A percentile compares a stretch with the other conserved stretches of the same genome.
Evolutionary conservation across 2,329 filamentous ascomycete species (phyloP).

Genomic region (Microcyclospora pomicola): DNA sequence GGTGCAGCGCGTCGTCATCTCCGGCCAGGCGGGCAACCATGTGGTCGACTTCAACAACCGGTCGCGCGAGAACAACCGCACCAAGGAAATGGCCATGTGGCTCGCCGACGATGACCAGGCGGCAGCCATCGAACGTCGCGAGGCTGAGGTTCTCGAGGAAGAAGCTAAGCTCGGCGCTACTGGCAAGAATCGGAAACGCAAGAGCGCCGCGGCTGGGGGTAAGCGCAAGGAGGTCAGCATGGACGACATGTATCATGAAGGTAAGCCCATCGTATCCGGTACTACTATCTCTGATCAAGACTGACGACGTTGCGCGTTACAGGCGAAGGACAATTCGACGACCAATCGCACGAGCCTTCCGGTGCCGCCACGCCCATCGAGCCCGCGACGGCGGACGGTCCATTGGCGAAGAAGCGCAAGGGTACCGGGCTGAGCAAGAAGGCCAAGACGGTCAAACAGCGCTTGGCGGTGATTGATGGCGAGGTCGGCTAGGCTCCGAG

Average conservation of each 20-base stretch:
- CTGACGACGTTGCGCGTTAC: slow-evolving; percentile 11
- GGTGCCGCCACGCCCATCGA: slow-evolving; percentile 62
- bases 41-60: slow-evolving; percentile 89
- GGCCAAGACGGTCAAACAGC: slow-evolving; percentile 38
- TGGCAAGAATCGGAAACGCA: slow-evolving; percentile 42
- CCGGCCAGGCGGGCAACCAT: slow-evolving; percentile 60
- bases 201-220: slow-evolving; percentile 27
- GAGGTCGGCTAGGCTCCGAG: slow-evolving; percentile 11
- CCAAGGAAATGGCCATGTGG: slow-evolving; percentile 98
- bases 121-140: slow-evolving; percentile 81
- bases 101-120: slow-evolving; percentile 94
- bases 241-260: slow-evolving; percentile 98
- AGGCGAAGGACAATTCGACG: slow-evolving; percentile 97
- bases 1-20: slow-evolving; percentile 92
- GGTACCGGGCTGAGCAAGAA: slow-evolving; percentile 31
- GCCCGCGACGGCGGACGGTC: slow-evolving; percentile 37
- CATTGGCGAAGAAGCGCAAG: slow-evolving; percentile 43
- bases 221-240: slow-evolving; percentile 56
- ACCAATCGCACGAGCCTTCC: slow-evolving; percentile 72
- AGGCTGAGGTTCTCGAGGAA: slow-evolving; percentile 64
- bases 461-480: slow-evolving; percentile 36
- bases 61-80: slow-evolving; percentile 74
- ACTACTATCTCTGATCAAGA: neutral
- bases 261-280: slow-evolving; percentile 41
- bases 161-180: slow-evolving; percentile 41